Conservation (phyloP, 1,284 basidiomycete genomes). For the Athelia sp. region DNA sequence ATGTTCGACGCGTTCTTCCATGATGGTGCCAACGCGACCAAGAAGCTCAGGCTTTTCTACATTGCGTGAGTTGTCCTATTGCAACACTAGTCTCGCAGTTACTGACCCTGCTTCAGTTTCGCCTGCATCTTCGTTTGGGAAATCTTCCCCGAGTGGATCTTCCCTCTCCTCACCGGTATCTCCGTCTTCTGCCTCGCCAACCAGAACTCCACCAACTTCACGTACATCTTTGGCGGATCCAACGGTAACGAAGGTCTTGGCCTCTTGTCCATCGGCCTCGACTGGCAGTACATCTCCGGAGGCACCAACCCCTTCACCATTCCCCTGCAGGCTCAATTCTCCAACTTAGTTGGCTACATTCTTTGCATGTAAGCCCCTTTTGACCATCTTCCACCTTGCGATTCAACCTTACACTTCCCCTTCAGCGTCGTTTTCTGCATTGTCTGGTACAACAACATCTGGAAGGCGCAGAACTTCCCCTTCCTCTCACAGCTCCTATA, state of each 20-base stretch:
- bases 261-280: slow-evolving; percentile 45
- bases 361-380: slow-evolving; percentile 35
- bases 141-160: slow-evolving; percentile 48
- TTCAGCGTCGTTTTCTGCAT: slow-evolving; percentile 36
- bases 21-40: slow-evolving; percentile 37
- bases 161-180: slow-evolving; percentile 42
- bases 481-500: slow-evolving; percentile 52
- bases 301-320: slow-evolving; percentile 35
- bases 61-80: slow-evolving; percentile 19
- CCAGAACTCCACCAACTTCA: slow-evolving; percentile 40
- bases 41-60: slow-evolving; percentile 45
- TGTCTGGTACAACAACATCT: slow-evolving; percentile 41
- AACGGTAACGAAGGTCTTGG: slow-evolving; percentile 58
- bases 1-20: slow-evolving; percentile 55
- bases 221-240: slow-evolving; percentile 55
- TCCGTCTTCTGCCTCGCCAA: slow-evolving; percentile 57
- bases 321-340: slow-evolving; percentile 39
- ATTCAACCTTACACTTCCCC: not conserved
- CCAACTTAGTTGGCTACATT: slow-evolving; percentile 35
- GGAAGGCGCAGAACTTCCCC: slow-evolving; percentile 43
- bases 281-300: slow-evolving; percentile 54
- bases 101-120: slow-evolving; percentile 19
- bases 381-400: not conserved
- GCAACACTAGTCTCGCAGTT: too few species aligned
- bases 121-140: slow-evolving; percentile 47